Base-by-base conservation (phyloP, 2,329 filamentous ascomycete genomes). In the Bimuria novae-zelandiae region DNA sequence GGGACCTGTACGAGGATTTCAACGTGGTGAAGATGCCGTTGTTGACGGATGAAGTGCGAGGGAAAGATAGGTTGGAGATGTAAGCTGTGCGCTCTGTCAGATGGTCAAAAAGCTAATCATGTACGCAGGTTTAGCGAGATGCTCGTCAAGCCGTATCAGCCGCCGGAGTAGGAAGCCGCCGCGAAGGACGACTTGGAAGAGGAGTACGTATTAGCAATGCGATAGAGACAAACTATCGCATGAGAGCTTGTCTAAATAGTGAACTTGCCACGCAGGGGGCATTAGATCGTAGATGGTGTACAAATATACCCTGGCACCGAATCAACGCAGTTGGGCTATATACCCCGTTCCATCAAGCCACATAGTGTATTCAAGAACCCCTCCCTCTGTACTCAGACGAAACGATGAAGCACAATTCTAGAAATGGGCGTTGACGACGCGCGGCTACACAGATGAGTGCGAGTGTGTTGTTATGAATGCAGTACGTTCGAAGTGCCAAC, bases 11-110 rank as follows among this genome's bases (percentile, higher is more conserved):
- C 73, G 92, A 97, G 70, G 94, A 99, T 75, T 99, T 99, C 80
- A 96, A 99, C 72, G 92, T 99, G 33, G 93, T 99, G 63, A 93
- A 93, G 82, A 97, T 99, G 92, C 94, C 94, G 32, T 77, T 99
- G 68, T 78, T 99, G 54, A 90, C 96, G 1, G 93, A 99, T 75
- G 94, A 99, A 79, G 92, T 99, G 8, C 82, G 94, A 67, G 94
- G 94, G 39, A 96, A 95, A 81, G 93, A 97, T 70, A 93, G 86
- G 76, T 79, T 99, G 64, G 92, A 95, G 77, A 90, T 85, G 77
- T 77, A 60, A 69, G 76, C 75, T 14, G 23, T 23, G 2, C 3
- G 7, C 7, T 30, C 8, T 21, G 14, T 3, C 29, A 19, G 32
- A 21, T 16, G 3, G n/a, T 7, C 23, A 8, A 12, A 39, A 8